These are phyloP conservation scores for Inga leiocalycina DNA, from an alignment of 306 rosid genomes.

Conservation along the genomic window DNA sequence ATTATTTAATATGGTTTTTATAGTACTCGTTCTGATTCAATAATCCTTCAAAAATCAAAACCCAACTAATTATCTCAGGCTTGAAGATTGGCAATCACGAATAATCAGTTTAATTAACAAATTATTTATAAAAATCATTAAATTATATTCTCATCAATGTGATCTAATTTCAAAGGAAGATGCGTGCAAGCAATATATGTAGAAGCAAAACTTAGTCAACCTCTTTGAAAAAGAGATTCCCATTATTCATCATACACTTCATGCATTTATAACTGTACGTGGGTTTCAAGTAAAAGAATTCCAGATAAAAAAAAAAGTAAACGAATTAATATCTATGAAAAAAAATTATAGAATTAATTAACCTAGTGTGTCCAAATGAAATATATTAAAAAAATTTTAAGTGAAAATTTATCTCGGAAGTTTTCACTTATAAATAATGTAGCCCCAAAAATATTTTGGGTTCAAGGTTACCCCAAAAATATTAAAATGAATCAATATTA, in stretches of 20 bases:
- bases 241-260: not conserved
- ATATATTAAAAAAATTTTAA: not conserved
- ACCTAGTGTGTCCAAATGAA: not conserved
- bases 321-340: not conserved
- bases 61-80: not conserved
- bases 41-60: not conserved
- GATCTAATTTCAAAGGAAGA: constrained; percentile 16
- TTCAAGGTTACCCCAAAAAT: too few relatives aligned
- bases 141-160: constrained; percentile 12
- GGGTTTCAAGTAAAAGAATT: not conserved
- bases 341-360: not conserved
- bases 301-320: too few relatives aligned
- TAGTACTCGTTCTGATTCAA: not conserved
- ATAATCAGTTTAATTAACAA: not conserved
- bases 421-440: too few relatives aligned
- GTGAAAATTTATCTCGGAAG: too few relatives aligned
- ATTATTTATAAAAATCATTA: not conserved
- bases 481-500: too few relatives aligned
- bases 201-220: constrained; percentile 20
- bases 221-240: constrained; percentile 14
- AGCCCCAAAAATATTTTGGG: rapidly evolving
- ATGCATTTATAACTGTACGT: not conserved
- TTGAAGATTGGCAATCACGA: constrained; percentile 26
- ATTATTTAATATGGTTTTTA: not conserved
- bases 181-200: constrained; percentile 41